Conservation (phyloP, 192 early-diverging fungal genomes). For the Gonapodya sp. region DNA sequence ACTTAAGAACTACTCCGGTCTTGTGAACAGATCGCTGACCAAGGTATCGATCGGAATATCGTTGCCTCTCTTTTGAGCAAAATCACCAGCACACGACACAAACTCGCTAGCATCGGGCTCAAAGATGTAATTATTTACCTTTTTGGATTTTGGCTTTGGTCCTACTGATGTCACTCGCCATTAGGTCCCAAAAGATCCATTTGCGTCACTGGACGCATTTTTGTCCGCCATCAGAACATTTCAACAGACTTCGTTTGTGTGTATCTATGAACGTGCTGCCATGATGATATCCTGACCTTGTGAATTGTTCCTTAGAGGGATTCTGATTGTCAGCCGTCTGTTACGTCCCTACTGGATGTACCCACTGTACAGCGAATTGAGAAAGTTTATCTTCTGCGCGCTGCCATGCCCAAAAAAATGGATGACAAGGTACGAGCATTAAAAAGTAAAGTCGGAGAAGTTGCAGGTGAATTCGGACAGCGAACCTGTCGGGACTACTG, state of each 20-base stretch:
- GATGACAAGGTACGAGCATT: conserved; percentile 1
- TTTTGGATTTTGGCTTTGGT: not conserved
- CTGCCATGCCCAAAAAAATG: not conserved
- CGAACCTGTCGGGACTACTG: no score
- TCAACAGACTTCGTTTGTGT: not conserved
- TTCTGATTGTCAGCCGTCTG: not conserved
- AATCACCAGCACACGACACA: not conserved
- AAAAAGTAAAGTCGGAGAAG: not conserved
- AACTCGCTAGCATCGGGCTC: not conserved
- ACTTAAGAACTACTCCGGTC: not conserved
- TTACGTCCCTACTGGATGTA: not conserved
- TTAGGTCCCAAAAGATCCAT: not conserved
- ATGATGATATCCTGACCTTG: no score
- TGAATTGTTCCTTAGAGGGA: not conserved
- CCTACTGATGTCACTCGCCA: not conserved
- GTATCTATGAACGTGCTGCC: no score
- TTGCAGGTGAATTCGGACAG: not conserved
- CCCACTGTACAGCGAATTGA: not conserved
- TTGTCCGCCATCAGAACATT: not conserved
- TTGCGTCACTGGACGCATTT: not conserved
- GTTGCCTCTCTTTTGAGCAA: not conserved
- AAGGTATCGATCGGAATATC: not conserved
- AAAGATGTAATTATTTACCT: not conserved
- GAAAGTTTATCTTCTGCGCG: not conserved
- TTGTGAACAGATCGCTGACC: not conserved